Conservation (phyloP, 1,139 yeast genomes). For the Candida tunisiensis region DNA sequence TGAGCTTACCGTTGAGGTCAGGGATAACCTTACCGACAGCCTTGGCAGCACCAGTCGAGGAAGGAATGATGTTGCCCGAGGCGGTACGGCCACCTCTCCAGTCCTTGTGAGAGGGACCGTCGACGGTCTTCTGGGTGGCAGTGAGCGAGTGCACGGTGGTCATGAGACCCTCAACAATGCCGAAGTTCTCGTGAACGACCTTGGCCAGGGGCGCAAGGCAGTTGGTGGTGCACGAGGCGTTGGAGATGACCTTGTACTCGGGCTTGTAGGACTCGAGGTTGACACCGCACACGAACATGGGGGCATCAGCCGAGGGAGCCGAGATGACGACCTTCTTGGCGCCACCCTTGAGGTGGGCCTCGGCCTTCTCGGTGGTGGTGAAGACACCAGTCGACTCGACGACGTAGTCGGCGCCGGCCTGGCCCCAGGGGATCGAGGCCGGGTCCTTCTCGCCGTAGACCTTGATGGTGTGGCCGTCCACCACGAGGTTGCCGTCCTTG, state of each 20-base stretch:
- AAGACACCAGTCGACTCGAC: slow-evolving; percentile 82
- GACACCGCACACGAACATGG: slow-evolving; percentile 81
- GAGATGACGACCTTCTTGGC: slow-evolving; percentile 84
- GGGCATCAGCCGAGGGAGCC: slow-evolving; percentile 79
- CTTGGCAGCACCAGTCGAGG: slow-evolving; percentile 88
- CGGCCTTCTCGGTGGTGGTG: slow-evolving; percentile 64
- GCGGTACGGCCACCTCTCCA: slow-evolving; percentile 95
- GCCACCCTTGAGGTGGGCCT: slow-evolving; percentile 69
- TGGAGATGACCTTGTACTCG: slow-evolving; percentile 57
- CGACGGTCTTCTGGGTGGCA: slow-evolving; percentile 83
- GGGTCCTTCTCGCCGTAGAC: slow-evolving; percentile 73
- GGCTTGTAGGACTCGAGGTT: slow-evolving; percentile 57
- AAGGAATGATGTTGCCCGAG: slow-evolving; percentile 78
- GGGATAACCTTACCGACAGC: slow-evolving; percentile 88
- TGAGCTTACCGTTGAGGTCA: slow-evolving; percentile 72
- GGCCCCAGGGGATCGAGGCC: slow-evolving; percentile 68
- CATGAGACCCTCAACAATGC: slow-evolving; percentile 78
- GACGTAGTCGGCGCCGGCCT: slow-evolving; percentile 58
- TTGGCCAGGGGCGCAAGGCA: slow-evolving; percentile 83
- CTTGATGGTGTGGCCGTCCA: slow-evolving; percentile 52
- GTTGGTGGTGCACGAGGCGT: slow-evolving; percentile 86
- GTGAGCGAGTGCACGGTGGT: slow-evolving; percentile 85
- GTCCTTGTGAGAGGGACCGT: slow-evolving; percentile 87
- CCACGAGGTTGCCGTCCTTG: slow-evolving; percentile 38
- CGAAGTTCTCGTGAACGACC: slow-evolving; percentile 63